Base-by-base conservation (phyloP, 2,329 filamentous ascomycete genomes). In the Colletotrichum tropicicola region DNA sequence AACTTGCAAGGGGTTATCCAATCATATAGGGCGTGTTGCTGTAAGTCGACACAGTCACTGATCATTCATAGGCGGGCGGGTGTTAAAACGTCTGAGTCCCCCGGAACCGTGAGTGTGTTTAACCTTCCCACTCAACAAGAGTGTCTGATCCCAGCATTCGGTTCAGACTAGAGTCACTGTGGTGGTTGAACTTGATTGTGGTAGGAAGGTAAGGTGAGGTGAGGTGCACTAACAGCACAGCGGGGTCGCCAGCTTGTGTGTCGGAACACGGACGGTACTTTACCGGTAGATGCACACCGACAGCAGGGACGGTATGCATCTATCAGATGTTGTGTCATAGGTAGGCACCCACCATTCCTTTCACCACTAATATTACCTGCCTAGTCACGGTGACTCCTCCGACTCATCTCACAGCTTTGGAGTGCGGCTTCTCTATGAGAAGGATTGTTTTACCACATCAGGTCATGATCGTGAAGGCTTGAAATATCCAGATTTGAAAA, bases 171-270 rank as follows among this genome's bases (percentile, higher is more conserved):
- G 32, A 27, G 48, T 37, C 30, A 52, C 23, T 15, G 3, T 27
- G 32, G 21, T 41, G 49, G 6, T 35, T n/a, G n/a, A n/a, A 13
- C 10, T 35, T 13, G 32, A 35, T 35, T 35, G 32, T 12, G 12
- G 13, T n/a, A 41, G 49, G 48, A 60, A 49, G 47, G 12, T 35
- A 2, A 37, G 48, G 37, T 21, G 25, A 30, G 32, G n/a, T 28
- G 53, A 49, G 47, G 30, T 56, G 58, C 51, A 44, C 58, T 65
- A 56, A 35, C 32, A 35, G 32, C 32, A 54, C 60, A 60, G 57
- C 49, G 62, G 62, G 58, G 62, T 62, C 37, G 25, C 21, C 13
- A 12, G 15, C 15, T n/a, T n/a, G 37, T 43, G 56, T 25, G 41
- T 41, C 43, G n/a, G n/a, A n/a, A n/a, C n/a, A n/a, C n/a, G n/a